Base-by-base conservation (phyloP, 305 asterid genomes). In the Rubia peregrina region DNA sequence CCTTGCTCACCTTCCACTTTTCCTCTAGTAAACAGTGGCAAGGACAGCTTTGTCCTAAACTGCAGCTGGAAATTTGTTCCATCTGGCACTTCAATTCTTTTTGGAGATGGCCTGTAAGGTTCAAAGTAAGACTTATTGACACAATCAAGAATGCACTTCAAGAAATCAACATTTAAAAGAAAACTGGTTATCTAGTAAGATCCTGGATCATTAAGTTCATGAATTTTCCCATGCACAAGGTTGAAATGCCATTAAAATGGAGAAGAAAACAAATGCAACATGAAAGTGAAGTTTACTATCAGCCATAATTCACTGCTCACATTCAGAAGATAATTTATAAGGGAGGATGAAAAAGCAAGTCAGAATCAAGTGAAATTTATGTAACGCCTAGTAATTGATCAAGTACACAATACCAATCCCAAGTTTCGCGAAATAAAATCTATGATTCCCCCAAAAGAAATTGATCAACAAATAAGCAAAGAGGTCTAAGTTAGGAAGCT, bases 1-100 rank as follows among this genome's bases (percentile, higher is more conserved):
- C 96, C 93, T 78, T 89, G 90, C 80, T 91, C 98, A 74, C 98
- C 98, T 80, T 90, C 98, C 46, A 95, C 94, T 78, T 90, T 88
- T 60, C 94, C 98, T 76, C 98, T 97, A 6, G 99, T 95, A 74
- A 90, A 95, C 70, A 95, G 90, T 76, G 99, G 95, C 30, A 92
- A 85, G 40, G 96, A 88, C 87, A 90, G 78, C 88, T 90, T 92
- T 76, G 98, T 88, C 85, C 86, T 81, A 80, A 92, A 95, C 69
- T 83, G 92, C 69, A 95, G 93, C 85, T 91, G 96, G 79, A 91
- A 78, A 78, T 77, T 90, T 79, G 94, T 87, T 71, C 96, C 98
- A 82, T 86, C 95, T 14, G 83, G 87, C 19, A 94, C 95, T 84
- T 85, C 96, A 65, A 95, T 87, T 86, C 95, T 88, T 77, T 88